phyloP scores from a whole-genome alignment of 345 rosid genomes.

The Rhodamnia argentea region DNA sequence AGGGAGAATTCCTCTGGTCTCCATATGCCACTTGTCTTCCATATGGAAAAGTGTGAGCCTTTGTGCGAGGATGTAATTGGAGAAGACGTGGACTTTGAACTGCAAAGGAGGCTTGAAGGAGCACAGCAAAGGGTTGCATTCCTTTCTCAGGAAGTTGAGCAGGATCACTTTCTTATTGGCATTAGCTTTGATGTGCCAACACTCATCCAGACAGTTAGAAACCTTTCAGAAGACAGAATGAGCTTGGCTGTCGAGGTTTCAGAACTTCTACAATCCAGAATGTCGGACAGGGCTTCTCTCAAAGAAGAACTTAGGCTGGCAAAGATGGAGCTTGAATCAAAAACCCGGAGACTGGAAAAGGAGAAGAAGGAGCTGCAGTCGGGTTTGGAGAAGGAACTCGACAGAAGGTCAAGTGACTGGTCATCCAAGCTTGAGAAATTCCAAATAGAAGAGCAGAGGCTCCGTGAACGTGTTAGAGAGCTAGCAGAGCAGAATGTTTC shows the following conservation, averaged over 20 bases:
- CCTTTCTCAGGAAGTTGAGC: slow-evolving; percentile 63
- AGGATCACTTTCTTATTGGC: slow-evolving; percentile 42
- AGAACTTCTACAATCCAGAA: slow-evolving; percentile 46
- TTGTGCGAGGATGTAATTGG: slow-evolving; percentile 22
- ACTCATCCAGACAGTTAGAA: slow-evolving; percentile 46
- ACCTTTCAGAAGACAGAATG: slow-evolving; percentile 53
- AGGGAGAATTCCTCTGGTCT: slow-evolving; percentile 23
- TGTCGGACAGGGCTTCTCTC: slow-evolving; percentile 53
- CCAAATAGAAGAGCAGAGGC: slow-evolving; percentile 79
- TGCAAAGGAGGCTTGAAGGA: slow-evolving; percentile 50
- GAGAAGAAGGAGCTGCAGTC: slow-evolving; percentile 75
- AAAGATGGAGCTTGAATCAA: slow-evolving; percentile 50
- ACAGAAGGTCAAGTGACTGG: slow-evolving; percentile 96
- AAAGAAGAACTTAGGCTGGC: slow-evolving; percentile 48
- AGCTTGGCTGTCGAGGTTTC: slow-evolving; percentile 69
- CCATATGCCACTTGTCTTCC: slow-evolving; percentile 16
- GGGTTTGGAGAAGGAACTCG: slow-evolving; percentile 87
- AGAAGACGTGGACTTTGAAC: slow-evolving; percentile 41
- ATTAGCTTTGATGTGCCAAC: slow-evolving; percentile 52
- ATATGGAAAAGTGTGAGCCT: slow-evolving; percentile 14
- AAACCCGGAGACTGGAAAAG: slow-evolving; percentile 47
- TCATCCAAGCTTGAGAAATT: slow-evolving; percentile 73
- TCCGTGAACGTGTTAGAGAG: slow-evolving; percentile 89
- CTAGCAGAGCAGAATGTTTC: slow-evolving; percentile 95
- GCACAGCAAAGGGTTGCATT: slow-evolving; percentile 60